Base-by-base conservation (phyloP, 2,329 filamentous ascomycete species). In the Nothophaeocryptopus gaeumannii region DNA sequence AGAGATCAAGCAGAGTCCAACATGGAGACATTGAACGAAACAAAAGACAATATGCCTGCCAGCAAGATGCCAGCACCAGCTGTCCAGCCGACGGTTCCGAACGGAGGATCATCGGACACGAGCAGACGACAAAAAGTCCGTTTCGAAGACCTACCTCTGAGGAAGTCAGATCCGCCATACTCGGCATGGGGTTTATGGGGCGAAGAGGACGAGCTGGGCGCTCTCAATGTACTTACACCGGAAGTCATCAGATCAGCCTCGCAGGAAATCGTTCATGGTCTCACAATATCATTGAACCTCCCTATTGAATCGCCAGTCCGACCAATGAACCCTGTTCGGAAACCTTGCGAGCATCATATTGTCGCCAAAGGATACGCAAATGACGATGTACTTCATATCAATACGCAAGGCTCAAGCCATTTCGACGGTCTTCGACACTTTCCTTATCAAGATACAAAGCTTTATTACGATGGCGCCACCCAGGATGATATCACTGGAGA, bases 171-270 rank as follows among this genome's bases (percentile, higher is more conserved):
- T 26, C 20, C 20, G 3, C 20, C 20, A 26, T 26, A 26, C 20
- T 26, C 20, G 20, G 29, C 44, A 5, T 59, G 55, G 57, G 46
- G 53, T 3, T 36, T 58, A 2, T 59, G 50, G 13, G 51, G 55
- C 60, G 69, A 72, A 8, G 70, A 70, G 39, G 81, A 84, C 62
- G 70, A 82, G 63, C 70, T 85, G 2, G 82, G 82, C 8, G 78
- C 77, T 15, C 63, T 85, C 14, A 85, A 85, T 63, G 74, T 80
- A 13, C 71, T 85, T 8, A 83, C 79, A 0, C 71, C 80, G 38
- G 71, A 76, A 47, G 67, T 77, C n/a, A 78, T 82, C 12, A 72
- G 72, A 8, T 70, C 72, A 32, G 58, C 61, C 10, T 75, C 78
- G 12, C 69, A 67, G 51, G 70, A 69, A 63, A 81, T 85, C 55